Evolutionary conservation across 352 stramenopile genomes (phyloP).

Genomic region (Globisporangium heterothallicum): DNA sequence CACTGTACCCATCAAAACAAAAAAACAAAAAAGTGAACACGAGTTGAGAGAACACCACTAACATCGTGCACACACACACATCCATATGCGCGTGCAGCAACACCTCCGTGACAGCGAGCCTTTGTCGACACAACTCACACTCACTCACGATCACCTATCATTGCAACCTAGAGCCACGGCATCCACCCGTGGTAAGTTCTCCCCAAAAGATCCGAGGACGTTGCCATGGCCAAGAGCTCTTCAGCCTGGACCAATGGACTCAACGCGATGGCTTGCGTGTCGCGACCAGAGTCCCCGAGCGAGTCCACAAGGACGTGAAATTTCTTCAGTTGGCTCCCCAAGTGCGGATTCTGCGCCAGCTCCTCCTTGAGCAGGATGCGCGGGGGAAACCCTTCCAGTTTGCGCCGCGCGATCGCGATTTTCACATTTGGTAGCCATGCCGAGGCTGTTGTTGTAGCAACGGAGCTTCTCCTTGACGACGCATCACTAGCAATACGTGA

Average conservation of each 20-base stretch:
- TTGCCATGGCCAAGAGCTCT: conserved; percentile 77
- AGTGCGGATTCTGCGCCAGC: conserved; percentile 57
- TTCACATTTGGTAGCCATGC: conserved; percentile 75
- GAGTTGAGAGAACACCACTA: too few relatives aligned
- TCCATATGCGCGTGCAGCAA: neutral
- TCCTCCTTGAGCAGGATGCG: conserved; percentile 65
- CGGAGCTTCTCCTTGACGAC: neutral
- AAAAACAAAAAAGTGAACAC: too few relatives aligned
- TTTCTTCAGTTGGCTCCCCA: conserved; percentile 45
- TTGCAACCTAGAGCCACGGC: conserved; percentile 47
- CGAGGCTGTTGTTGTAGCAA: conserved; percentile 8
- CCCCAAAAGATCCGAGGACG: conserved; percentile 71
- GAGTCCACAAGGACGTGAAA: conserved; percentile 58
- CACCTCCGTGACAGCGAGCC: too few relatives aligned
- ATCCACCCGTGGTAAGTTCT: conserved; percentile 82
- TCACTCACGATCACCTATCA: neutral
- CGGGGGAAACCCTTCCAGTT: conserved; percentile 75
- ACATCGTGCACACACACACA: neutral
- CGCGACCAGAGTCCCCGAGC: conserved; percentile 14
- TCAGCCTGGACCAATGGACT: conserved; percentile 74
- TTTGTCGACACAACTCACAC: conserved; percentile 1
- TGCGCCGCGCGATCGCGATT: conserved; percentile 64
- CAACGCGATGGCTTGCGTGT: conserved; percentile 21
- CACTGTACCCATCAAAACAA: neutral
- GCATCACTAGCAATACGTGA: conserved; percentile 1